phyloP scores from a whole-genome alignment of 106 monocot genomes.

The Agapanthus africanus region DNA sequence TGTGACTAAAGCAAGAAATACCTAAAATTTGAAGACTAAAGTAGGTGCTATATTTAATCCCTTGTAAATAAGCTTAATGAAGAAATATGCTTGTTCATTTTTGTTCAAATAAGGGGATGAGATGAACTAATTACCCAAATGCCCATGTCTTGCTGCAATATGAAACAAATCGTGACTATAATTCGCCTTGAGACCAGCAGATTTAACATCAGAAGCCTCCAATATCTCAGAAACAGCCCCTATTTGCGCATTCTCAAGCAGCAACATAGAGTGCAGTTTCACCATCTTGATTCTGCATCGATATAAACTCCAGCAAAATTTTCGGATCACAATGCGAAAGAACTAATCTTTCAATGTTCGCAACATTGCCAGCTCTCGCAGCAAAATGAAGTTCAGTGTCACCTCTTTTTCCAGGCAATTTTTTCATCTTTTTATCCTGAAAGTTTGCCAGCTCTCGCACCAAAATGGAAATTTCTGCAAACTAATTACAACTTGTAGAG shows the following conservation, averaged over 20 bases:
- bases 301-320: constrained; percentile 30
- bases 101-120: neutral
- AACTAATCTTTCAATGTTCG: constrained; percentile 33
- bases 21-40: no score
- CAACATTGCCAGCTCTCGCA: constrained; percentile 40
- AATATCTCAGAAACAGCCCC: constrained; percentile 58
- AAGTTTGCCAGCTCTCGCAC: constrained; percentile 22
- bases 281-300: constrained; percentile 49
- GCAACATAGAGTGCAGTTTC: constrained; percentile 77
- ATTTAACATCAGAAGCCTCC: constrained; percentile 44
- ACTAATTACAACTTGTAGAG: neutral
- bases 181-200: constrained; percentile 55
- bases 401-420: constrained; percentile 46
- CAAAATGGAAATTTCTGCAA: constrained; percentile 13
- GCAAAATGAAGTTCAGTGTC: constrained; percentile 54
- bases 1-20: no score
- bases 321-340: constrained; percentile 23
- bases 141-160: constrained; percentile 60
- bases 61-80: no score
- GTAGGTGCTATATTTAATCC: no score
- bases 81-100: no score
- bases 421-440: constrained; percentile 35
- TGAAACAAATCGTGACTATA: constrained; percentile 63
- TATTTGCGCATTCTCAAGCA: constrained; percentile 54
- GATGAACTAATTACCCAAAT: constrained; percentile 28